Conservation (phyloP, 306 rosid species). For the Elaeagnus macrophylla region DNA sequence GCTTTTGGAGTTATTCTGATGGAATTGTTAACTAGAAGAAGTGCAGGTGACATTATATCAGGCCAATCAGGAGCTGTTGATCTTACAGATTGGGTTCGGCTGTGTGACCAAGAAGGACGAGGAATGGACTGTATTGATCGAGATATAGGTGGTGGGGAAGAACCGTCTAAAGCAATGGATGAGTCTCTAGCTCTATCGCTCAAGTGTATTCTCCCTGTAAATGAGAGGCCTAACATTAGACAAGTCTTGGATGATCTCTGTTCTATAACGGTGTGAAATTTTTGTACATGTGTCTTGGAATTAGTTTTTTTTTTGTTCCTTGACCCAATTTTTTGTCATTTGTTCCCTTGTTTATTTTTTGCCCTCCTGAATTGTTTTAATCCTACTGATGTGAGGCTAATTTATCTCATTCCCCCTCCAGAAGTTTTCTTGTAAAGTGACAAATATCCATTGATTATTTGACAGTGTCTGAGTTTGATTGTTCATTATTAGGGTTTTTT, state of each 20-base stretch:
- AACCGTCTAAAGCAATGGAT: constrained; percentile 71
- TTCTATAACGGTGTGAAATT: constrained; percentile 59
- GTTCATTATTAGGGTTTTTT: constrained; percentile 18
- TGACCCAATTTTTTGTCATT: constrained; percentile 45
- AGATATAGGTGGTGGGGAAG: constrained; percentile 84
- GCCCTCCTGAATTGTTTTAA: constrained; percentile 45
- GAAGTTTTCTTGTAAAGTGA: constrained; percentile 76
- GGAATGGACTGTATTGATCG: constrained; percentile 91
- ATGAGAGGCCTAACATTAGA: constrained; percentile 99
- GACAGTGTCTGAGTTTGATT: constrained; percentile 61
- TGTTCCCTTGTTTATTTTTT: constrained; percentile 28
- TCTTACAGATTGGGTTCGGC: constrained; percentile 96
- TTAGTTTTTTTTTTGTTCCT: constrained; percentile 74
- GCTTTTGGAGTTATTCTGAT: constrained; percentile 89
- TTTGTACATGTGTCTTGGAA: constrained; percentile 81
- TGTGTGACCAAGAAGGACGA: constrained; percentile 88
- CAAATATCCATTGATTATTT: constrained; percentile 50
- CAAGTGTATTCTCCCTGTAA: constrained; percentile 92
- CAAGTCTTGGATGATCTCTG: constrained; percentile 80
- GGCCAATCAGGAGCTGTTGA: constrained; percentile 94
- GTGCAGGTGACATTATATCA: constrained; percentile 96
- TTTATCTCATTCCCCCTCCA: constrained; percentile 46
- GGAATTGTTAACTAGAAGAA: constrained; percentile 84
- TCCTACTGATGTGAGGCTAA: constrained; percentile 58
- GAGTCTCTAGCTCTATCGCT: constrained; percentile 70